Percentiles rank a stretch among this genome's conserved stretches.
These are phyloP conservation scores for Zymoseptoria passerinii DNA, from an alignment of 2,329 filamentous ascomycete species.

Conservation along the genomic window DNA sequence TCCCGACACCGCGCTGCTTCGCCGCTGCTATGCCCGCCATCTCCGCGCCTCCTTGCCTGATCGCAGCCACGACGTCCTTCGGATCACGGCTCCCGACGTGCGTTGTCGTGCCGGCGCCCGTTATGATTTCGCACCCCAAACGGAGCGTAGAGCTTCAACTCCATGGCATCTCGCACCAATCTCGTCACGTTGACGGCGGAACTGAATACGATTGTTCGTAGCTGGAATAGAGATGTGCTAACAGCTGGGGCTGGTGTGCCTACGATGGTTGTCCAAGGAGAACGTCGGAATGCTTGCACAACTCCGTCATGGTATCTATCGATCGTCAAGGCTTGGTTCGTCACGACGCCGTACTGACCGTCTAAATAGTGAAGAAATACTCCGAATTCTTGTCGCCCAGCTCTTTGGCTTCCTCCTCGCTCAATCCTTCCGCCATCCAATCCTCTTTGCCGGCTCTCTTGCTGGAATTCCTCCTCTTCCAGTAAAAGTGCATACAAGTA, in stretches of 20 bases:
- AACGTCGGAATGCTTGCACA: not conserved
- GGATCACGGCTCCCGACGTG: constrained; percentile 28
- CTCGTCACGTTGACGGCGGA: constrained; percentile 24
- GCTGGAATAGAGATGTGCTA: not conserved
- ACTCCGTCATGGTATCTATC: not conserved
- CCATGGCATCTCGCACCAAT: constrained; percentile 14
- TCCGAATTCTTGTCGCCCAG: constrained; percentile 5
- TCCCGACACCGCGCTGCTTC: constrained; percentile 22
- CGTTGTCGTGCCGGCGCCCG: constrained; percentile 37
- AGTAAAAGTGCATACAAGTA: constrained; percentile 7
- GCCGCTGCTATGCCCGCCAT: constrained; percentile 35
- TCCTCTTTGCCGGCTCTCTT: constrained; percentile 7
- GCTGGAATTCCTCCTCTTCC: constrained; percentile 1
- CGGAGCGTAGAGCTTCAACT: constrained; percentile 31
- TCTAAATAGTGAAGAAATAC: constrained; percentile 3
- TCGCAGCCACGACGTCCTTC: constrained; percentile 28
- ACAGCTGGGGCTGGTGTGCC: no score
- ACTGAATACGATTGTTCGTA: not conserved
- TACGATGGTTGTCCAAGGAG: no score
- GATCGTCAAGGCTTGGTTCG: no score
- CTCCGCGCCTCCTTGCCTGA: constrained; percentile 37
- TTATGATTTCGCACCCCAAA: constrained; percentile 40
- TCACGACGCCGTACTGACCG: not conserved
- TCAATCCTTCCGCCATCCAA: constrained; percentile 6
- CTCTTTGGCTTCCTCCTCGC: constrained; percentile 4